Evolutionary conservation across 2,329 filamentous ascomycete species (phyloP).

Genomic region (Bipolaris gigantea): DNA sequence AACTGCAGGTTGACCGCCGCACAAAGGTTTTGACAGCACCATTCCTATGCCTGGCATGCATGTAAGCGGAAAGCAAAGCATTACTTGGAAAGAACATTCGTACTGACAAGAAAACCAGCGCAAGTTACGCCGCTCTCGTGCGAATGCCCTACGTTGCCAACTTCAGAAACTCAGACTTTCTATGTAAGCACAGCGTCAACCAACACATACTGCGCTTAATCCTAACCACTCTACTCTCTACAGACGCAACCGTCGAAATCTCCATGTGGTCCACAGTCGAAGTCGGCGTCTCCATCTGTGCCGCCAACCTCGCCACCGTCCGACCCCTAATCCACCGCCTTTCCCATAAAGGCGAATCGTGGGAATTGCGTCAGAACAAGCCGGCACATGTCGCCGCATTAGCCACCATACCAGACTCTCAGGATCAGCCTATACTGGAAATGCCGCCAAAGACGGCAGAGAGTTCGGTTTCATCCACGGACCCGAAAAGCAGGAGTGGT

Average conservation of each 20-base stretch:
- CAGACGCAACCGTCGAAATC: conserved; percentile 18
- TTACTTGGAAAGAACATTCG: too few relatives aligned
- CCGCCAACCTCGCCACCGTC: conserved; percentile 20
- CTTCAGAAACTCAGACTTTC: conserved; percentile 20
- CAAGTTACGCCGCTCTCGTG: conserved; percentile 19
- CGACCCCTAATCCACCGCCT: conserved; percentile 8
- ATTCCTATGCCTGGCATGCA: conserved; percentile 14
- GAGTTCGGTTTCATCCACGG: not conserved
- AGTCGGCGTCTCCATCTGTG: conserved; percentile 15
- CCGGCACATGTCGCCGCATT: not conserved
- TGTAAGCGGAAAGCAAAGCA: conserved; percentile 1
- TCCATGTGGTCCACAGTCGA: conserved; percentile 24
- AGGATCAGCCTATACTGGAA: not conserved
- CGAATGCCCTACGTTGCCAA: conserved; percentile 19
- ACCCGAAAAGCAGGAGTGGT: not conserved
- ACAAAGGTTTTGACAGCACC: conserved; percentile 16
- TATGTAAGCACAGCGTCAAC: conserved; percentile 8
- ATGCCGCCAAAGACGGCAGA: not conserved
- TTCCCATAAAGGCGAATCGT: not conserved
- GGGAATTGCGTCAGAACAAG: not conserved
- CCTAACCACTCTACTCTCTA: not conserved
- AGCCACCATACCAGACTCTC: not conserved
- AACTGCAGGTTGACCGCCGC: conserved; percentile 53
- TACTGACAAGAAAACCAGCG: conserved; percentile 3
- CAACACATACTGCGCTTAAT: not conserved